Conservation (phyloP, 768 basidiomycete genomes). For the Clitopilus passeckerianus region DNA sequence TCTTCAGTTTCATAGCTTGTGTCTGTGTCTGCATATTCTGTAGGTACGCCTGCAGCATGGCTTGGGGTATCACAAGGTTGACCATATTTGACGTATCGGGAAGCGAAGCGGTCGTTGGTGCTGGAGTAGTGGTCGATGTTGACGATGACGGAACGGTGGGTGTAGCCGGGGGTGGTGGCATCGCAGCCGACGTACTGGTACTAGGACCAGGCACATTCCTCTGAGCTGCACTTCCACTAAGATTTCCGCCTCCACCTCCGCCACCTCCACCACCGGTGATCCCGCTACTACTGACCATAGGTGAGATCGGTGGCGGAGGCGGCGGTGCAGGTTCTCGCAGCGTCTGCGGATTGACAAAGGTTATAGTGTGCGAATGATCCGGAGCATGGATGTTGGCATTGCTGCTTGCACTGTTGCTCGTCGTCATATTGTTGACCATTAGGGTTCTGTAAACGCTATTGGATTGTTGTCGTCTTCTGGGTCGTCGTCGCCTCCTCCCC, state of each 20-base stretch:
- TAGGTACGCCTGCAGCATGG: slow-evolving; percentile 49
- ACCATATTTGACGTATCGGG: slow-evolving; percentile 17
- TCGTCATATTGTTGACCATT: slow-evolving; percentile 16
- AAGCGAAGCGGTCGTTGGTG: slow-evolving; percentile 10
- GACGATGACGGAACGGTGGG: slow-evolving; percentile 12
- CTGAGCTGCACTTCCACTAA: not conserved
- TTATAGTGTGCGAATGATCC: slow-evolving; percentile 16
- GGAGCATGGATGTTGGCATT: slow-evolving; percentile 21
- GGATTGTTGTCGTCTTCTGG: slow-evolving; percentile 48
- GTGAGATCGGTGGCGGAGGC: slow-evolving; percentile 1
- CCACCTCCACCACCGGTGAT: slow-evolving; percentile 5
- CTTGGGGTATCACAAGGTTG: slow-evolving; percentile 51
- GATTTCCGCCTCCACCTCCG: not conserved
- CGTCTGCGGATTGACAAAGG: slow-evolving; percentile 30
- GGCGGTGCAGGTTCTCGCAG: slow-evolving; percentile 27
- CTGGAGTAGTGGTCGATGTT: slow-evolving; percentile 11
- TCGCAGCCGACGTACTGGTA: not conserved
- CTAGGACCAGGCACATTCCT: not conserved
- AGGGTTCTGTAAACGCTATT: slow-evolving; percentile 37
- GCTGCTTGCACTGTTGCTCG: not conserved
- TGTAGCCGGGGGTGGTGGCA: slow-evolving; percentile 1
- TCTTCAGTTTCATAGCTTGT: slow-evolving; percentile 64
- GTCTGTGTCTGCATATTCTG: slow-evolving; percentile 63
- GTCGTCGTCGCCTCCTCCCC: slow-evolving; percentile 25
- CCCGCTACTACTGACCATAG: not conserved